Evolutionary conservation across 139 green algal species (phyloP), one percentile per base, ranked within the genome.

Genomic region (Yamagishiella unicocca): DNA sequence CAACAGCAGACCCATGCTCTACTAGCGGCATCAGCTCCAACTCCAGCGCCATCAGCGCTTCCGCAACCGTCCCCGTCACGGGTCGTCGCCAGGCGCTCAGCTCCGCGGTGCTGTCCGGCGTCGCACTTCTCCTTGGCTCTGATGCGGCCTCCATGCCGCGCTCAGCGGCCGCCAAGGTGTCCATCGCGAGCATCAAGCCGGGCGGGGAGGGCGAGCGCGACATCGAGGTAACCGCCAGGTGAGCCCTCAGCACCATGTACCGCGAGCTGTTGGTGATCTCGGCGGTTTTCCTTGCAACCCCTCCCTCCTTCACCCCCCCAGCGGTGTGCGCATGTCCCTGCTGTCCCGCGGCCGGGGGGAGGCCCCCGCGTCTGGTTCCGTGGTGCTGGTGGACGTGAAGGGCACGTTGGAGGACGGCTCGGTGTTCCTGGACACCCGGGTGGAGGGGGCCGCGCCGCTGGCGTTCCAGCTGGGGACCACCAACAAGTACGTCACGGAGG

Each of bases 371-470:
- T 46, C 12, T 9, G 82, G 82, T 0, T 1, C 25, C 17, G 3
- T 77, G 82, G 82, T 87, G 46, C 66, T 87, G 33, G 67, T 80
- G 67, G 66, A 87, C 66, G 67, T 87, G 64, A 45, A 80, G 22
- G 67, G 82, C 42, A 21, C 33, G 4, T 37, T 80, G 66, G 46
- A 77, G 82, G 82, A 77, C 62, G 82, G 82, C 42, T 68, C 64
- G 8, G 82, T 87, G 43, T 87, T 87, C 25, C 37, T 87, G 33
- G 67, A 87, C 68, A 87, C 82, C 42, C 82, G 82, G 46, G 43
- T 4, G n/a, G 46, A 58, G 33, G 77, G 77, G 0, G 67, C 25
- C 17, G 42, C 62, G 53, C 82, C 82, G 10, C 68, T 87, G 50
- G 82, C 82, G 2, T 71, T 87, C 46, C 67, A 71, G 33, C 27